Evolutionary conservation across 352 stramenopile species (phyloP).

Genomic region (Globisporangium nodosum): DNA sequence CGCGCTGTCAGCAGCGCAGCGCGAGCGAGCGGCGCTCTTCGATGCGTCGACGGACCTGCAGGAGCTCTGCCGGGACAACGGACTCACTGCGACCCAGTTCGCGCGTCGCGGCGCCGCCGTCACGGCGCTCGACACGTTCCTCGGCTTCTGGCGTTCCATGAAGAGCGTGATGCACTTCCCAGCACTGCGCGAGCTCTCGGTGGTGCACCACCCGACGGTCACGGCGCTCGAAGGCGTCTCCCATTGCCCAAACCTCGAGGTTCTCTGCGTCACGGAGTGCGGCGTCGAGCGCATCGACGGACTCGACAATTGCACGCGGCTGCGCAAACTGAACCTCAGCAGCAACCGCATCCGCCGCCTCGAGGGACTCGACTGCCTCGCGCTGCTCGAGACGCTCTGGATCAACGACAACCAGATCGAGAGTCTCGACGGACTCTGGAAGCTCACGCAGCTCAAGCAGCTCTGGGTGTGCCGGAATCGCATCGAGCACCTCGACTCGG

Average conservation of each 20-base stretch:
- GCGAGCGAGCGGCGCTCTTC: constrained; percentile 31
- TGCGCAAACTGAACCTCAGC: constrained; percentile 72
- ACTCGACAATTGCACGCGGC: constrained; percentile 32
- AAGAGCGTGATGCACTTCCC: constrained; percentile 59
- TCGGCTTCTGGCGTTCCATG: constrained; percentile 76
- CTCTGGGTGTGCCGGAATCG: constrained; percentile 77
- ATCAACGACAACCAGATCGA: constrained; percentile 77
- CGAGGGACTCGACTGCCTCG: constrained; percentile 45
- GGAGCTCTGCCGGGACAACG: constrained; percentile 61
- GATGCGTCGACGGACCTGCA: constrained; percentile 46
- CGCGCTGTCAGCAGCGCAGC: constrained; percentile 20
- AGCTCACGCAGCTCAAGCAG: constrained; percentile 40
- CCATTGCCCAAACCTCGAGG: constrained; percentile 46
- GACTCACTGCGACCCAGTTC: constrained; percentile 50
- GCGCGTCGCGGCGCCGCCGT: constrained; percentile 32
- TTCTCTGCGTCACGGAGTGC: constrained; percentile 66
- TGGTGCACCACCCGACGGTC: constrained; percentile 72
- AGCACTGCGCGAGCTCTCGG: constrained; percentile 55
- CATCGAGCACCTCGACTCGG: constrained; percentile 58
- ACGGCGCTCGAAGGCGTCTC: constrained; percentile 44
- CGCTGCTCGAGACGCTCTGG: constrained; percentile 69
- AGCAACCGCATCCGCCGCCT: constrained; percentile 56
- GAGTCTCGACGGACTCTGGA: constrained; percentile 48
- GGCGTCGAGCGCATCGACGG: constrained; percentile 40
- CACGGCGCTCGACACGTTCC: constrained; percentile 59